Base-by-base conservation (phyloP, 805 yeast genomes). In the Candida gorgasii region DNA sequence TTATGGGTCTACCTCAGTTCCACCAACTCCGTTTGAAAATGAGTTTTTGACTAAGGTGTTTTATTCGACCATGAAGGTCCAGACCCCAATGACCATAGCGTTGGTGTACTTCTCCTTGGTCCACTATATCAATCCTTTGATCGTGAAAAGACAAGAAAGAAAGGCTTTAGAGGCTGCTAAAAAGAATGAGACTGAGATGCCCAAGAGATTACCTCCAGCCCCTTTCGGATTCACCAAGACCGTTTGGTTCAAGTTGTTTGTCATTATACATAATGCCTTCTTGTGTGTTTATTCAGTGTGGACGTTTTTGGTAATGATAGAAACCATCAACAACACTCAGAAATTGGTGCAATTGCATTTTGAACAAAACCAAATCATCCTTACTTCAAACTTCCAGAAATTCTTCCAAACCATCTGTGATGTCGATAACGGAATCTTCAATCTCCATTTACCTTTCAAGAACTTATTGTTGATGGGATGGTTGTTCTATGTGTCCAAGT, bases 401-500 rank as follows among this genome's bases (percentile, higher is more conserved):
- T 76, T 80, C 54, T 82, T 86, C 76, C 76, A 79, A 51, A 63
- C 84, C 0, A 70, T 82, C 26, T 83, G 89, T 57, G 81, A 80
- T 54, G 53, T 70, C 33, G 73, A 78, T 31, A 73, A 74, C 47
- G 86, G 88, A 4, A 70, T 83, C 39, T 83, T 85, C 76, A 61
- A 42, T 34, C 37, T 46, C 34, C 29, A 44, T 35, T 39, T 46
- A 38, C 53, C 53, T 5, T 46, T 46, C 42, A 55, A 49, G 44
- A 63, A 82, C 28, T 69, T 83, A 52, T 64, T 75, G 22, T 72
- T 76, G 52, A 82, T 72, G 57, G 85, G 85, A 5, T 84, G 77
- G 66, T 72, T 80, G 68, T 84, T 84, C 57, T 84, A 84, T 59
- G 58, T 84, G 33, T 79, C 86, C 49, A 84, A 84, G 62, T 84